Base-by-base conservation (phyloP, 805 yeast genomes). In the Sugiyamaella qingdaonensis region DNA sequence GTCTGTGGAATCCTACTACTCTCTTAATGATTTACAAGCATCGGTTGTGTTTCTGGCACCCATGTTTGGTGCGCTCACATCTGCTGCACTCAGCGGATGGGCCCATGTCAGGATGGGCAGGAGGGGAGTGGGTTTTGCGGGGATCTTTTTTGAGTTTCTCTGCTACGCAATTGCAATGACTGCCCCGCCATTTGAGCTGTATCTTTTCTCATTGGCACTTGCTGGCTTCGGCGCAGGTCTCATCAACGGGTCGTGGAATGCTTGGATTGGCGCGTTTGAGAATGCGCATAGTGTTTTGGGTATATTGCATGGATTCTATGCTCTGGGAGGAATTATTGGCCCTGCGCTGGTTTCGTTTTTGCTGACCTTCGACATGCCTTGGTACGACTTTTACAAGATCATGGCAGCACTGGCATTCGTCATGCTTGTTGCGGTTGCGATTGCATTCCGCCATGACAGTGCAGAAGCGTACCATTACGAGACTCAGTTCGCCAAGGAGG, bases 281-380 rank as follows among this genome's bases (percentile, higher is more conserved):
- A 78, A 81, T 56, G 76, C 80, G 47, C 81, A 86, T 45, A 78
- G 76, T 45, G 73, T 79, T 53, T 73, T 85, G 68, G 86, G 90
- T 1, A 67, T 73, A 24, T 71, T 78, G 51, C 92, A 86, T 68
- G 90, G 88, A 0, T 62, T 73, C 14, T 86, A 85, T 64, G 94
- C 92, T 0, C 60, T 81, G 2, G 89, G 90, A 1, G 87, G 89
- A 1, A 81, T 86, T 49, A 58, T 82, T 1, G 78, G 88, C 0
- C 91, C 94, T 1, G 76, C 86, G 14, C 62, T 84, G 21, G 82
- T 85, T 1, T 78, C 88, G 0, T 63, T 73, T 1, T 70, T 83
- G 74, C 74, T 79, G 16, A 70, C 75, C 49, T 56, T 62, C 0
- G 81, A 80, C 2, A 63, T 75, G 14, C 59, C 62, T 46, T 84